Conservation (phyloP, 2,329 filamentous ascomycete genomes). For the Dactylellina cionopaga region DNA sequence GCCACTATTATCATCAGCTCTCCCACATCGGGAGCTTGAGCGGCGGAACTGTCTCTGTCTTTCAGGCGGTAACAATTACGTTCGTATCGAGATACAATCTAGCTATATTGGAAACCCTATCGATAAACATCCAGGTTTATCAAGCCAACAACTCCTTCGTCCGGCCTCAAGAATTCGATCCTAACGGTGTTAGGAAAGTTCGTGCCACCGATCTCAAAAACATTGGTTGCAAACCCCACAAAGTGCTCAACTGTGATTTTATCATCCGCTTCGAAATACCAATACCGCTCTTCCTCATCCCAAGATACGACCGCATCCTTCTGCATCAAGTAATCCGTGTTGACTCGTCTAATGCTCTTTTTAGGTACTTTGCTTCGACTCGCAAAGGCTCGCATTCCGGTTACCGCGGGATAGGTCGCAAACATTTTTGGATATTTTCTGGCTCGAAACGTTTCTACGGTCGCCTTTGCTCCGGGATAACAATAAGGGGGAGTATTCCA, state of each 20-base stretch:
- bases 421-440: background rate
- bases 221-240: background rate
- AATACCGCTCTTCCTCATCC: background rate
- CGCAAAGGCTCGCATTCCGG: background rate
- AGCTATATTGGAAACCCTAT: no score
- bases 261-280: background rate
- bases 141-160: no score
- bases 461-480: background rate
- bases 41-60: no score
- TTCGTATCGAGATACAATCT: no score
- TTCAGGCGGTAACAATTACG: no score
- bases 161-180: background rate
- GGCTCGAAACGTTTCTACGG: background rate
- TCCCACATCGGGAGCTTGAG: no score
- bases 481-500: background rate
- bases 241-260: background rate
- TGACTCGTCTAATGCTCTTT: background rate
- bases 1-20: no score
- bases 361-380: background rate
- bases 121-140: no score
- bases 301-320: background rate
- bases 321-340: background rate
- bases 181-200: background rate
- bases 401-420: background rate
- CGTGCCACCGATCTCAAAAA: background rate